Percentiles rank a stretch among this genome's conserved stretches.
These are phyloP conservation scores for Pseudogymnoascus sp. DNA, from an alignment of 2,329 filamentous ascomycete genomes.

Conservation along the genomic window DNA sequence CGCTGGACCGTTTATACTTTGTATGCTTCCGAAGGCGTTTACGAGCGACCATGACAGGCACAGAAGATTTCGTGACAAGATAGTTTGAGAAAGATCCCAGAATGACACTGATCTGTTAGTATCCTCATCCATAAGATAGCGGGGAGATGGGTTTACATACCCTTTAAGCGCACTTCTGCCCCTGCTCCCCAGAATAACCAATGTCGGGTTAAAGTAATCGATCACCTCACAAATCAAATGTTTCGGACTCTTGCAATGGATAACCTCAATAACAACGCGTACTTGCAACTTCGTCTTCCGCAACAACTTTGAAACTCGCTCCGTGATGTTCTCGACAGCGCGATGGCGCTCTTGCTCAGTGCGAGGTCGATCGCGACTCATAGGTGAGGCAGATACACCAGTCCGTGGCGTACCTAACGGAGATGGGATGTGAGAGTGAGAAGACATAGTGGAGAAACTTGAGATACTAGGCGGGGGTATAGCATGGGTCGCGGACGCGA, in stretches of 20 bases:
- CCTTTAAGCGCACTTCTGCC: slow-evolving; percentile 89
- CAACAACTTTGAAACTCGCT: slow-evolving; percentile 74
- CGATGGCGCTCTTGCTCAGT: slow-evolving; percentile 71
- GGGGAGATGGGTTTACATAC: slow-evolving; percentile 36
- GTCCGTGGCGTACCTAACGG: slow-evolving; percentile 16
- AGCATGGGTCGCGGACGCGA: slow-evolving; percentile 42
- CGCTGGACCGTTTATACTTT: slow-evolving; percentile 63
- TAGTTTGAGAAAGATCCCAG: slow-evolving; percentile 97
- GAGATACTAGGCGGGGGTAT: background rate
- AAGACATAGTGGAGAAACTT: background rate
- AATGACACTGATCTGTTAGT: slow-evolving; percentile 56
- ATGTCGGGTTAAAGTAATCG: slow-evolving; percentile 79
- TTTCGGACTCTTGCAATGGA: slow-evolving; percentile 96
- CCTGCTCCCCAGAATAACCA: slow-evolving; percentile 87
- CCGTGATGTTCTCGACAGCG: slow-evolving; percentile 76
- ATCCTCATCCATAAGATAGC: slow-evolving; percentile 2
- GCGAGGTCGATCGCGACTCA: slow-evolving; percentile 43
- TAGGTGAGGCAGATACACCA: slow-evolving; percentile 22
- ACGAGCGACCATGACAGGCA: slow-evolving; percentile 94
- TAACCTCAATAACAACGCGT: slow-evolving; percentile 86
- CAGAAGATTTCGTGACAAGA: slow-evolving; percentile 89
- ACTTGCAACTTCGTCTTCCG: slow-evolving; percentile 90
- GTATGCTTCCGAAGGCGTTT: slow-evolving; percentile 82
- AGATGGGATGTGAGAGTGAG: slow-evolving; percentile 7
- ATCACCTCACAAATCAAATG: slow-evolving; percentile 97